These are phyloP conservation scores for Lomentospora prolificans DNA, from an alignment of 2,329 filamentous ascomycete species.

Conservation along the genomic window DNA sequence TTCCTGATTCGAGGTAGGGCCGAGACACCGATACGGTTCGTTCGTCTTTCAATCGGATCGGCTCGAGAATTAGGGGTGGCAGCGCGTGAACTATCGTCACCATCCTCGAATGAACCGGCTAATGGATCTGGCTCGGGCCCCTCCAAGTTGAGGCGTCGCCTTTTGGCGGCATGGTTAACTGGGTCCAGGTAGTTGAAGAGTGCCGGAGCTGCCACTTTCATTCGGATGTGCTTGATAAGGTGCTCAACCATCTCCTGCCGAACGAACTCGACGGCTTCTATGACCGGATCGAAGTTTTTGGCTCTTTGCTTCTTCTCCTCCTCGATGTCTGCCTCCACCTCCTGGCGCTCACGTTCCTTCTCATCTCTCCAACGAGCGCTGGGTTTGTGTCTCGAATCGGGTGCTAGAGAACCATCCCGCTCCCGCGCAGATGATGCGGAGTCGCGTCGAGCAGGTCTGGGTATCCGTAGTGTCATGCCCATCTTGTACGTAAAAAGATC, in stretches of 20 bases:
- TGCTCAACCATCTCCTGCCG: conserved; percentile 76
- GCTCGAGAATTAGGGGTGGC: conserved; percentile 57
- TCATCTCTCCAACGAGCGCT: conserved; percentile 53
- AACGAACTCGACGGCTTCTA: conserved; percentile 70
- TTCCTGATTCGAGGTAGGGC: conserved; percentile 69
- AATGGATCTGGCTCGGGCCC: conserved; percentile 52
- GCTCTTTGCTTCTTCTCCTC: conserved; percentile 84
- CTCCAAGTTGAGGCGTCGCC: conserved; percentile 67
- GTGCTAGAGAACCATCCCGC: background rate
- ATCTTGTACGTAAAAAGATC: conserved; percentile 86
- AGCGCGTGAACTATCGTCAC: conserved; percentile 50
- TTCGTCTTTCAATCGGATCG: conserved; percentile 52
- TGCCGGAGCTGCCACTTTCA: conserved; percentile 71
- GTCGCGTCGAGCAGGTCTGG: conserved; percentile 13
- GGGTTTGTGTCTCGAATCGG: background rate
- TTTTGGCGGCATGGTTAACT: conserved; percentile 66
- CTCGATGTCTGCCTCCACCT: conserved; percentile 75
- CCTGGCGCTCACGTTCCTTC: conserved; percentile 52
- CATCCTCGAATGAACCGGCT: conserved; percentile 40
- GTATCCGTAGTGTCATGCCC: conserved; percentile 68
- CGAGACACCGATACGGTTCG: conserved; percentile 44
- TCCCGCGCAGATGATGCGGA: background rate
- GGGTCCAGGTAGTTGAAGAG: conserved; percentile 78
- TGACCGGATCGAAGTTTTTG: conserved; percentile 80
- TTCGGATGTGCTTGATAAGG: conserved; percentile 79